Evolutionary conservation across 2,329 filamentous ascomycete genomes (phyloP), one percentile per base, ranked within the genome.

Genomic region (Aspergillus sp.): DNA sequence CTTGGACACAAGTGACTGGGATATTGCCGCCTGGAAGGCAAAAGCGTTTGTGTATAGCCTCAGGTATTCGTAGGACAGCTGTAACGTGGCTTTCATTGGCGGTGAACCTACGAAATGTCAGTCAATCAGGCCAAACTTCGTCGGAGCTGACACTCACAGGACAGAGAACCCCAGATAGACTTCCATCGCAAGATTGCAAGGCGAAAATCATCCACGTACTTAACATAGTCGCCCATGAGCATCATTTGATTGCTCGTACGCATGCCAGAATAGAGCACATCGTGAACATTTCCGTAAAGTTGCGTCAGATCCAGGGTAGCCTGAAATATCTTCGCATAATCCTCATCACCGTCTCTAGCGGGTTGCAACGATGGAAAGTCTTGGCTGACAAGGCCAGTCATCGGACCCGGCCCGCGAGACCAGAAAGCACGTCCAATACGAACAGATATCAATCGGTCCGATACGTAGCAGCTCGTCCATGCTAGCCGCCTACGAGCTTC

Each of bases 41-140:
- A 91, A 91, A 0, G 89, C 88, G 60, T 90, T 90, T 53, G 88
- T 89, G 71, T 91, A 91, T 0, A 91, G 80, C 6, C 88, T 83
- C 1, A 91, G 76, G 68, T 90, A 91, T 66, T 91, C 88, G 68
- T 90, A 90, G 0, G 88, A 89, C 68, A 91, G 81, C 23, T 90
- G 80, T 2, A 91, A 75, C 5, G 85, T 89, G 3, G 86, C 85
- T 70, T 90, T 90, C 64, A 90, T 83, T 5, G 85, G 83, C 1
- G 85, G 81, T 1, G 88, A 88, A 69, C 84, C 83, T 85, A 56
- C 38, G n/a, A 19, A 6, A 36, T 13, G 55, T 71, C 52, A 73
- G 65, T 54, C 19, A 36, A 7, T 4, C 17, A 23, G 8, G 48
- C 10, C n/a, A 32, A 41, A 27, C 6, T 17, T 5, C 6, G 47